These are phyloP conservation scores for Rhynchosporium agropyri DNA, from an alignment of 2,329 filamentous ascomycete genomes.

Conservation along the genomic window DNA sequence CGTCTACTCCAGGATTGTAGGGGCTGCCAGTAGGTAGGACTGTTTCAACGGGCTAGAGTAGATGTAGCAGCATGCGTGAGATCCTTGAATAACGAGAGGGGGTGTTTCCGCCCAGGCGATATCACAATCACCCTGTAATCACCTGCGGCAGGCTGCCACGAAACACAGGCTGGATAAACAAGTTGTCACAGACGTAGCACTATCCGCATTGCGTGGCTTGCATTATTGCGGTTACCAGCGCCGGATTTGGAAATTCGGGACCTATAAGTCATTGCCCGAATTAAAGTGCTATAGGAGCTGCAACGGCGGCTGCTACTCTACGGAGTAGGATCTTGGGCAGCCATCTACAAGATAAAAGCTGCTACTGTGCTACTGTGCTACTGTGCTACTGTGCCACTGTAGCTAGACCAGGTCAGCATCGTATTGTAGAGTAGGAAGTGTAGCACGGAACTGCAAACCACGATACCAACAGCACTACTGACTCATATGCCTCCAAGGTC, in stretches of 20 bases:
- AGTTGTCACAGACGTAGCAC: neutral
- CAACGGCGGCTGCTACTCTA: conserved; percentile 11
- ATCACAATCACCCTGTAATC: conserved; percentile 3
- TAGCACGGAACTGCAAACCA: too few relatives aligned
- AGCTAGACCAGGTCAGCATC: too few relatives aligned
- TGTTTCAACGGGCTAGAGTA: conserved; percentile 1
- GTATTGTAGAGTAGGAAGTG: too few relatives aligned
- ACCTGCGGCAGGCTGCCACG: neutral
- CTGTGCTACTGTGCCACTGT: neutral
- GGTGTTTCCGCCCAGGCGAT: neutral
- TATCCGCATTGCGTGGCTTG: neutral
- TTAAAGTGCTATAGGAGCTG: conserved; percentile 7
- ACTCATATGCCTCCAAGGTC: neutral
- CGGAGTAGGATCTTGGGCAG: too few relatives aligned
- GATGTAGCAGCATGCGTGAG: conserved; percentile 10
- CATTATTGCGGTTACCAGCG: conserved; percentile 18
- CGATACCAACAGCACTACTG: neutral
- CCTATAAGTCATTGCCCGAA: conserved; percentile 1
- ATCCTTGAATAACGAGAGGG: neutral
- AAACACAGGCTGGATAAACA: neutral
- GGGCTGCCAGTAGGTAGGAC: neutral
- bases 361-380: too few relatives aligned
- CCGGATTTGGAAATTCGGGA: conserved; percentile 23
- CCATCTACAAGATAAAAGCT: too few relatives aligned
- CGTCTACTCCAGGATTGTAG: neutral